Conservation (phyloP, 1,139 yeast genomes). For the Blastobotrys buckinghamii region DNA sequence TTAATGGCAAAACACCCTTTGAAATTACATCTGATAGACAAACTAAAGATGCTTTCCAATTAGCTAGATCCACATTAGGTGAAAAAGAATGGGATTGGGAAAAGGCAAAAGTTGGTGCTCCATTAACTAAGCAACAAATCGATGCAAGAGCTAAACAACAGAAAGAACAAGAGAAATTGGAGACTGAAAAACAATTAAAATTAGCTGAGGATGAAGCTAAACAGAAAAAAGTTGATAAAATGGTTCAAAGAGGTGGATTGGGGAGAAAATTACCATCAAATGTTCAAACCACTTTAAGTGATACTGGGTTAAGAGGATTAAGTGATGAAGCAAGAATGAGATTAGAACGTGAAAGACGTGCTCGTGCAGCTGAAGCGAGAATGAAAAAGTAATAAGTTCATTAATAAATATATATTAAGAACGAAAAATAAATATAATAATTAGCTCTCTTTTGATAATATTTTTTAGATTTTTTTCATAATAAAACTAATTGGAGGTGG, state of each 20-base stretch:
- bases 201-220: constrained; percentile 30
- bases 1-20: constrained; percentile 56
- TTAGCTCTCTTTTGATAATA: not conserved
- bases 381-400: too few relatives aligned
- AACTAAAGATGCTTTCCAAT: constrained; percentile 54
- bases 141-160: constrained; percentile 40
- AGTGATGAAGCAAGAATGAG: constrained; percentile 67
- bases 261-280: constrained; percentile 34
- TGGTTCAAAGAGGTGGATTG: constrained; percentile 29
- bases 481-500: constrained; percentile 12
- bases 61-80: constrained; percentile 62
- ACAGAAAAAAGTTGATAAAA: constrained; percentile 32
- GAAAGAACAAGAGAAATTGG: constrained; percentile 33
- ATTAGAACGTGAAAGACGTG: constrained; percentile 89
- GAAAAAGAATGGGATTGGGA: constrained; percentile 67
- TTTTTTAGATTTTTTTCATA: constrained; percentile 5
- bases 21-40: constrained; percentile 46
- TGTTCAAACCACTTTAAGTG: constrained; percentile 22
- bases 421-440: not conserved
- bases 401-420: too few relatives aligned
- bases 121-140: constrained; percentile 60
- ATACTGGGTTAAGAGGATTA: constrained; percentile 33
- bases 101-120: constrained; percentile 59
- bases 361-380: constrained; percentile 95
- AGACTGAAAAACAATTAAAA: constrained; percentile 34